Evolutionary conservation across 768 basidiomycete genomes (phyloP).

Genomic region (Lactarius trivialis): DNA sequence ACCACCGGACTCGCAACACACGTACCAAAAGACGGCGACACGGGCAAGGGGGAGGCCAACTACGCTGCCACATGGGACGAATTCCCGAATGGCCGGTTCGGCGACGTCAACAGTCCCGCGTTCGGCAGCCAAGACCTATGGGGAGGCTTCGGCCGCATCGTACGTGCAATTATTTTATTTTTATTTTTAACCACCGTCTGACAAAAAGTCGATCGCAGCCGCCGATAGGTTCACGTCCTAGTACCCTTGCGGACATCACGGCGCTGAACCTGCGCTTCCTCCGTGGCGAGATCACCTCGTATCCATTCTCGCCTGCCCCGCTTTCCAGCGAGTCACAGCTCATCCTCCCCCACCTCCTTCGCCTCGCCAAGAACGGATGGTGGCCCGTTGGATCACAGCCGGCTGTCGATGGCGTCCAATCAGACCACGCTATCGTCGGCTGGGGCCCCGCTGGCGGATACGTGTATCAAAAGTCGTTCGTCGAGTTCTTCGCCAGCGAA

Average conservation of each 20-base stretch:
- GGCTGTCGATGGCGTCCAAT: conserved; percentile 73
- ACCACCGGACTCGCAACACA: conserved; percentile 46
- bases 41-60: conserved; percentile 66
- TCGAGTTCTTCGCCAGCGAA: conserved; percentile 85
- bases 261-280: conserved; percentile 77
- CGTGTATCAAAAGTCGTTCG: conserved; percentile 96
- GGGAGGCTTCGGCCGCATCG: conserved; percentile 61
- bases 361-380: conserved; percentile 71
- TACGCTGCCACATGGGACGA: conserved; percentile 85
- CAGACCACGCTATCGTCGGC: conserved; percentile 74
- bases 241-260: conserved; percentile 54
- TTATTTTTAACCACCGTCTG: neutral
- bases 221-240: conserved; percentile 5
- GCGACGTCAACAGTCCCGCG: conserved; percentile 95
- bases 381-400: conserved; percentile 99
- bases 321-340: conserved; percentile 75
- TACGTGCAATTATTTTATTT: conserved; percentile 29
- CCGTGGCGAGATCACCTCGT: conserved; percentile 59
- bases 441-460: conserved; percentile 93
- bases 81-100: conserved; percentile 97
- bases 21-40: conserved; percentile 47
- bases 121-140: conserved; percentile 78
- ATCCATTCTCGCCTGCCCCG: conserved; percentile 83
- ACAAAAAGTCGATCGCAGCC: neutral
- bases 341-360: conserved; percentile 72